These are phyloP conservation scores for Oryza glumipatula DNA, from an alignment of 176 grass and related monocot species.

Conservation along the genomic window DNA sequence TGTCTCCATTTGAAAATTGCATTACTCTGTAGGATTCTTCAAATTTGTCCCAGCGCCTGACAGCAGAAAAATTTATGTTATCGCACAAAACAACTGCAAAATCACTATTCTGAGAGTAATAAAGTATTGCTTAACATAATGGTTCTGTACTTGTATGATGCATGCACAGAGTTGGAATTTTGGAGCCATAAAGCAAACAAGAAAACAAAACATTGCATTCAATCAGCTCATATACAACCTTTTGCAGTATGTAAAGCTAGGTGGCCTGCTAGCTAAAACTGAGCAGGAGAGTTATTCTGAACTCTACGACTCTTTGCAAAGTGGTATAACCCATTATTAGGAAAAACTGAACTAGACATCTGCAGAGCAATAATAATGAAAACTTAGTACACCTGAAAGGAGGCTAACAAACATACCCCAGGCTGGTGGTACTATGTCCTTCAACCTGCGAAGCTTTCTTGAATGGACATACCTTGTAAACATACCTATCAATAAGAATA, in stretches of 20 bases:
- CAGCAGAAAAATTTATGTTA: conserved; percentile 35
- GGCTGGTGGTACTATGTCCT: conserved; percentile 87
- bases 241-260: neutral
- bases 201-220: conserved; percentile 14
- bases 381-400: conserved; percentile 36
- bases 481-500: conserved; percentile 59
- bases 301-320: conserved; percentile 25
- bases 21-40: conserved; percentile 86
- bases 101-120: neutral
- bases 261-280: neutral
- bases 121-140: neutral
- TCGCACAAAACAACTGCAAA: neutral
- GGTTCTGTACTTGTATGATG: neutral
- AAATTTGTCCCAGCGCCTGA: conserved; percentile 94
- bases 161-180: neutral
- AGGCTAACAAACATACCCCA: conserved; percentile 72
- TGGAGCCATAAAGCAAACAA: neutral
- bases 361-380: neutral
- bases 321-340: neutral
- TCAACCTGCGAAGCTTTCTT: conserved; percentile 93
- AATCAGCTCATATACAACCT: neutral
- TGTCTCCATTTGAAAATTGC: conserved; percentile 86
- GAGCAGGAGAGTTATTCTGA: neutral
- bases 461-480: conserved; percentile 93
- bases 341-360: conserved; percentile 5